phyloP scores from a whole-genome alignment of 768 basidiomycete species.

The Suillus occidentalis region DNA sequence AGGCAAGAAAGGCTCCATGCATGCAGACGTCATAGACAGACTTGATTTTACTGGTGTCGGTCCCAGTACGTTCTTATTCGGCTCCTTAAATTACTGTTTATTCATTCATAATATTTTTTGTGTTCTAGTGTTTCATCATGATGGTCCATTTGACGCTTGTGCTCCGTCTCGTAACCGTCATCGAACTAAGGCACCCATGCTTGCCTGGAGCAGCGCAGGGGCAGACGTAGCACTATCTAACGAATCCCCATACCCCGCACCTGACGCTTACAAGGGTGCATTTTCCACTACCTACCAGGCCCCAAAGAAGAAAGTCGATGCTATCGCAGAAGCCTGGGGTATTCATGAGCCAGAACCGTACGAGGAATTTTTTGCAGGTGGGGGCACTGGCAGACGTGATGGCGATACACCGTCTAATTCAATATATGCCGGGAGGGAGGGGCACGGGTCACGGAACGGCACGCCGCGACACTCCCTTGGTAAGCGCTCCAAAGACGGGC shows the following conservation, averaged over 20 bases:
- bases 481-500: constrained; percentile 47
- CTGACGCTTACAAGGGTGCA: constrained; percentile 38
- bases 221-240: constrained; percentile 42
- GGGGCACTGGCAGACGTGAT: constrained; percentile 49
- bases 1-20: constrained; percentile 71
- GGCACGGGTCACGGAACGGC: constrained; percentile 36
- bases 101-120: constrained; percentile 18
- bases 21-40: constrained; percentile 89
- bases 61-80: constrained; percentile 57
- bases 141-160: constrained; percentile 90
- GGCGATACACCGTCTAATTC: constrained; percentile 65
- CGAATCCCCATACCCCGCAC: constrained; percentile 52
- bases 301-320: constrained; percentile 84
- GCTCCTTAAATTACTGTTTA: background rate
- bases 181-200: constrained; percentile 77
- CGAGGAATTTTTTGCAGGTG: constrained; percentile 87
- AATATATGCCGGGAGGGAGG: constrained; percentile 66
- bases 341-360: constrained; percentile 90
- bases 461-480: constrained; percentile 38
- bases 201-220: constrained; percentile 60
- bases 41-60: constrained; percentile 86
- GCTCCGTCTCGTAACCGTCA: constrained; percentile 87
- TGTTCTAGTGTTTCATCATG: constrained; percentile 81
- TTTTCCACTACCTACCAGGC: constrained; percentile 55
- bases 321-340: constrained; percentile 91